These are phyloP conservation scores for Stephania yunnanensis DNA, from an alignment of 164 flowering plant species.

Conservation along the genomic window DNA sequence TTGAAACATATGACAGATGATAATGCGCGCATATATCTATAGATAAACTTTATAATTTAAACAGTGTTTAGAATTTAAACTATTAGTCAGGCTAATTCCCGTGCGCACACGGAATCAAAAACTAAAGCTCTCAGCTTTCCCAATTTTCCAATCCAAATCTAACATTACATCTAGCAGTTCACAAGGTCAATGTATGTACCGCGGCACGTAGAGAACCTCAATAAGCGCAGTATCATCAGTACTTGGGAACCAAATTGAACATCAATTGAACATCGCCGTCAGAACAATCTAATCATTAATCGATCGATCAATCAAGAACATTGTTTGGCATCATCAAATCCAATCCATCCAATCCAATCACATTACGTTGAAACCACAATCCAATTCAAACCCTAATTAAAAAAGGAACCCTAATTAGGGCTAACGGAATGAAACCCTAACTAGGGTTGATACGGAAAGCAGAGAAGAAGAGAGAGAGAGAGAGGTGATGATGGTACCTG, in stretches of 20 bases:
- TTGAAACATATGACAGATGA: background rate
- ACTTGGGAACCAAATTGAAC: background rate
- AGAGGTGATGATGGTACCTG: constrained; percentile 43
- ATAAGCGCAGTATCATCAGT: too few species aligned
- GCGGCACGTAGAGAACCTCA: background rate
- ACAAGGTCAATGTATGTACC: too few species aligned
- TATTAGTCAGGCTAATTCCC: too few species aligned
- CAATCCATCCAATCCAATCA: too few species aligned
- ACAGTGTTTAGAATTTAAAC: too few species aligned
- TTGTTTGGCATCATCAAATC: too few species aligned
- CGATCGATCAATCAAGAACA: background rate
- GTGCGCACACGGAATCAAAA: too few species aligned
- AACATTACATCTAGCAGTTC: too few species aligned
- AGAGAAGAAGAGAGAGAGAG: background rate
- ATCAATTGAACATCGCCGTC: background rate
- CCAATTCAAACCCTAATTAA: background rate
- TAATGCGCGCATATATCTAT: background rate
- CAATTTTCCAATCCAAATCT: too few species aligned
- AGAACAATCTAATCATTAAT: background rate
- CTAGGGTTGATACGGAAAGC: background rate
- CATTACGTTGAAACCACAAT: too few species aligned
- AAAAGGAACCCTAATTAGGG: background rate
- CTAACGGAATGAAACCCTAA: background rate
- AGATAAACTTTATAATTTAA: too few species aligned
- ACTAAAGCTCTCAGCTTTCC: too few species aligned